Evolutionary conservation across 208 protist genomes (phyloP), one percentile per base, ranked within the genome.

Genomic region (Crithidia expoeki): DNA sequence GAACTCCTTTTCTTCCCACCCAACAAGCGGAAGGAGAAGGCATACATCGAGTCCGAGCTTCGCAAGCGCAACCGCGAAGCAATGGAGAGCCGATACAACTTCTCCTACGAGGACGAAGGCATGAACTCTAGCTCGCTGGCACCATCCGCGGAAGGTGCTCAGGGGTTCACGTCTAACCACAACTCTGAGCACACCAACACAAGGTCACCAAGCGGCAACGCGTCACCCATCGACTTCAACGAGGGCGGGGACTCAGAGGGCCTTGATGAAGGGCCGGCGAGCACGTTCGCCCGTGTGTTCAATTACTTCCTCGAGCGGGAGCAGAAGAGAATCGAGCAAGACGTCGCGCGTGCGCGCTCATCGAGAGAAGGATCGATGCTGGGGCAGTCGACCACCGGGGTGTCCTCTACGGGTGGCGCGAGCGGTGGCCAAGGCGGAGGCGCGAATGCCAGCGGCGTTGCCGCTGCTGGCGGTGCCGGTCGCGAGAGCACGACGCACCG

Each of bases 1-100:
- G 87, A 96, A 71, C 86, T 96, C 55, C 86, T 76, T 61, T 94
- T 94, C 67, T 96, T 96, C 55, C 92, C 82, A 2, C 92, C 92
- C 1, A 80, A 79, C 61, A 86, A 80, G 61, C 82, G 78, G 17
- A 84, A 87, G 58, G 83, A 93, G 57, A 85, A 87, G 72, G 42
- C 51, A 6, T 60, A 83, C 57, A 94, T 96, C 52, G 81, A 90
- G 53, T 68, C 74, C 2, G 89, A 94, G 59, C 68, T 94, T 63
- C 57, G 68, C 30, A 81, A 79, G 44, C 89, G 89, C 52, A 94
- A 94, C 57, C 88, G 82, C 16, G 76, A 89, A 49, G 82, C 76
- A 9, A 86, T 93, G 63, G 86, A 94, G 73, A 85, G 80, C 65
- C 87, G 85, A 46, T 94, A 89, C 64, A 92, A 78, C 67, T 87